Evolutionary conservation across 768 basidiomycete genomes (phyloP).

Genomic region (Lepiota subincarnata): DNA sequence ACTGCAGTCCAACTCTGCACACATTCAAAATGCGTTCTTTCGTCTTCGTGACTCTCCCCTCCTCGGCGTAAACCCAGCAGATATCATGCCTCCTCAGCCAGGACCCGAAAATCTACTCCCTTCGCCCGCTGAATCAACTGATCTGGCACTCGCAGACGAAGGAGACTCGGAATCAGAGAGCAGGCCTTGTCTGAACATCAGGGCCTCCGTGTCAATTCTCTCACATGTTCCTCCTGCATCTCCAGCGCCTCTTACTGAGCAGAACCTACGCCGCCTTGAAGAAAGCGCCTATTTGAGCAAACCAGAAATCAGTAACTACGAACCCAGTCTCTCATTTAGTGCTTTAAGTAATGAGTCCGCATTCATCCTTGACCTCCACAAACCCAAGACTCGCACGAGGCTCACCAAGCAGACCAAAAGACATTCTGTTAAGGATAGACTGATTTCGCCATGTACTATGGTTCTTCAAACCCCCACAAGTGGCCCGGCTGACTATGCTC

Average conservation of each 20-base stretch:
- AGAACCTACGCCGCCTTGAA: neutral
- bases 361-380: constrained; percentile 6
- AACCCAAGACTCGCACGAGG: constrained; percentile 1
- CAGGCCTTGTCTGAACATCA: neutral
- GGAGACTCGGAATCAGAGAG: neutral
- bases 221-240: neutral
- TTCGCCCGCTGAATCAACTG: neutral
- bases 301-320: constrained; percentile 20
- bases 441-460: constrained; percentile 8
- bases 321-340: constrained; percentile 21
- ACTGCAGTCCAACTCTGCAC: constrained; percentile 3
- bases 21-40: constrained; percentile 22
- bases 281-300: neutral
- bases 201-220: neutral
- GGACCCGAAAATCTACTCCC: neutral
- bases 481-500: neutral
- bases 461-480: constrained; percentile 15
- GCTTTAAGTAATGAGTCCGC: constrained; percentile 28
- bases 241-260: neutral
- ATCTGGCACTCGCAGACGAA: neutral
- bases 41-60: constrained; percentile 11
- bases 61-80: constrained; percentile 28
- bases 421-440: constrained; percentile 17
- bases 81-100: constrained; percentile 22
- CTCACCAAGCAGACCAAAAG: neutral